phyloP scores from a whole-genome alignment of 768 basidiomycete species.

The Plicaturopsis crispa region DNA sequence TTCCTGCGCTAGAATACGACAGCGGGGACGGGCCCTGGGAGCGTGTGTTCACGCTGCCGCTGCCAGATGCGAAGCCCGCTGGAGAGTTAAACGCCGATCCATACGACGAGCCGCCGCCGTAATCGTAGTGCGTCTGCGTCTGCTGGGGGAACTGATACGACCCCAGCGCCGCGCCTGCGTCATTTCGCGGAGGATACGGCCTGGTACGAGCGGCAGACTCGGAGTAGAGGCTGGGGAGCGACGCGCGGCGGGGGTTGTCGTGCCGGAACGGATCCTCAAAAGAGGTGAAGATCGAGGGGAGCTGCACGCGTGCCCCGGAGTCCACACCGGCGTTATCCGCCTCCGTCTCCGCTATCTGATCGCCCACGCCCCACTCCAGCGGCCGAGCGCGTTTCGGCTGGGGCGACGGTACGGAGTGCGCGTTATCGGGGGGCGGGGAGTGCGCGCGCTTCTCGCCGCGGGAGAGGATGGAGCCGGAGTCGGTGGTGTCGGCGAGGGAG shows the following conservation, averaged over 20 bases:
- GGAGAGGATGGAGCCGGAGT: conserved; percentile 47
- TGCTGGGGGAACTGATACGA: no score
- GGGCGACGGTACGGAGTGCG: conserved; percentile 37
- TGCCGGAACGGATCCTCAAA: conserved; percentile 53
- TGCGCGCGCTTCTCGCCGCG: conserved; percentile 52
- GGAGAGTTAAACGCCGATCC: conserved; percentile 45
- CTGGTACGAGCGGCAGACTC: conserved; percentile 43
- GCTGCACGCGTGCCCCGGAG: conserved; percentile 48
- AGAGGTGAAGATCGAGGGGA: conserved; percentile 67
- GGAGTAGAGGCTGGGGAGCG: conserved; percentile 52
- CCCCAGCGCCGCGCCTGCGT: no score
- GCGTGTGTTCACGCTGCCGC: no score
- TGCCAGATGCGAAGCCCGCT: no score
- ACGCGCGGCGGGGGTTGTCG: conserved; percentile 54
- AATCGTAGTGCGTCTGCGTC: conserved; percentile 40
- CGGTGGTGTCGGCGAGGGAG: conserved; percentile 57
- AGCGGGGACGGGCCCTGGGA: conserved; percentile 37
- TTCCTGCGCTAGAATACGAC: conserved; percentile 26
- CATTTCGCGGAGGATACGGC: no score
- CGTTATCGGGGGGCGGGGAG: conserved; percentile 31
- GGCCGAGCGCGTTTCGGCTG: conserved; percentile 44
- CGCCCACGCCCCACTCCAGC: conserved; percentile 25
- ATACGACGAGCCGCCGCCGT: conserved; percentile 31
- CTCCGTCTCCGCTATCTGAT: conserved; percentile 8
- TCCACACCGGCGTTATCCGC: neutral